These are phyloP conservation scores for Lithospermum erythrorhizon DNA, from an alignment of 257 asterid genomes.

Conservation along the genomic window DNA sequence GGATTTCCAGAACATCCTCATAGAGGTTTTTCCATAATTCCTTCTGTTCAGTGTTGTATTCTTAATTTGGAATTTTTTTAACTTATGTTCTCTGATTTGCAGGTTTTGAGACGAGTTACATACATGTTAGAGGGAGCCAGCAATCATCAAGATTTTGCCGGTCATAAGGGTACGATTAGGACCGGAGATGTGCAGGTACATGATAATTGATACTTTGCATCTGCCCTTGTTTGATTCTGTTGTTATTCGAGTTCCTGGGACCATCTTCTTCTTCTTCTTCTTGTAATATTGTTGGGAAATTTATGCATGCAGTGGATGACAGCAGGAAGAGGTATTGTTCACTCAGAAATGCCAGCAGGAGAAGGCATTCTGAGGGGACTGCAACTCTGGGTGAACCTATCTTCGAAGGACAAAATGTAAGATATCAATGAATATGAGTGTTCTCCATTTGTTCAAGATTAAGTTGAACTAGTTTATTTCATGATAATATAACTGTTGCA, in stretches of 20 bases:
- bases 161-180: conserved; percentile 74
- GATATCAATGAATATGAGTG: conserved; percentile 1
- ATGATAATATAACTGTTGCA: conserved; percentile 11
- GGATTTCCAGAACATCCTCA: conserved; percentile 99
- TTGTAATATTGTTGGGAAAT: background rate
- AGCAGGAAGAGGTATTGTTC: conserved; percentile 18
- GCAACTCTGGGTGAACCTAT: conserved; percentile 81
- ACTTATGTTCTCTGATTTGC: conserved; percentile 6
- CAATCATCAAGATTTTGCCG: conserved; percentile 25
- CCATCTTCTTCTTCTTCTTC: background rate
- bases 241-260: no score
- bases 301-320: conserved; percentile 25
- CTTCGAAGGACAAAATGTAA: conserved; percentile 89
- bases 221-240: no score
- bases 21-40: conserved; percentile 41
- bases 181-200: conserved; percentile 88
- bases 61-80: background rate
- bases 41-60: background rate
- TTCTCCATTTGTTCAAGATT: background rate
- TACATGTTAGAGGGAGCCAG: conserved; percentile 74
- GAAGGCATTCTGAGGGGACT: conserved; percentile 67
- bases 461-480: no score
- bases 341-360: conserved; percentile 96
- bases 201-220: no score
- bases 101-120: conserved; percentile 96